Conservation (phyloP, 305 asterid genomes). For the Fraxinus baroniana region DNA sequence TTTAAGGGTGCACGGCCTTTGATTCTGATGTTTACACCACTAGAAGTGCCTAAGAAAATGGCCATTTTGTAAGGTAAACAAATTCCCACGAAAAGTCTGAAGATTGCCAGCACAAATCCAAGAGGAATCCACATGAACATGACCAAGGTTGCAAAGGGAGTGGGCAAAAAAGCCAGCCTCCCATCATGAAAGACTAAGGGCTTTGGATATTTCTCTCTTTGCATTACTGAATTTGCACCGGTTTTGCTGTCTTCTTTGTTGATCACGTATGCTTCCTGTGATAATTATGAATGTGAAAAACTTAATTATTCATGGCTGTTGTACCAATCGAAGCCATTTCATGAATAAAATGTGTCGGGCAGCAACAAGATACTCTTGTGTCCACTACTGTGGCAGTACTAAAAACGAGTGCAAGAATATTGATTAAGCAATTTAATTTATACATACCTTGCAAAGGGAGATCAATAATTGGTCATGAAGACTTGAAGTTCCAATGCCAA, state of each 20-base stretch:
- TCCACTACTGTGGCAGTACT: background rate
- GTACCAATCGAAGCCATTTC: background rate
- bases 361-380: background rate
- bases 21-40: constrained; percentile 47
- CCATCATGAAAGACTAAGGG: constrained; percentile 92
- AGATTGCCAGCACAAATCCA: constrained; percentile 54
- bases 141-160: constrained; percentile 62
- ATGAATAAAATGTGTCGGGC: background rate
- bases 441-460: constrained; percentile 79
- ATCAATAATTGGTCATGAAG: constrained; percentile 53
- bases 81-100: constrained; percentile 52
- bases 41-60: constrained; percentile 38
- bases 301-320: background rate
- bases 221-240: constrained; percentile 35
- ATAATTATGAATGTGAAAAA: background rate
- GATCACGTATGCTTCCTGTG: constrained; percentile 68
- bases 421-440: background rate
- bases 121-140: constrained; percentile 84
- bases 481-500: constrained; percentile 62
- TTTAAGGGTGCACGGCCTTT: constrained; percentile 34
- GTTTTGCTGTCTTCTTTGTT: constrained; percentile 39
- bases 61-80: constrained; percentile 54
- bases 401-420: background rate
- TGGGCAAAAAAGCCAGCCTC: constrained; percentile 76
- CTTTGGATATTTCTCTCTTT: constrained; percentile 69